A percentile compares a stretch with the other conserved stretches of the same genome.
These are phyloP conservation scores for Stereum hirsutum DNA, from an alignment of 1,284 basidiomycete species.

Conservation along the genomic window DNA sequence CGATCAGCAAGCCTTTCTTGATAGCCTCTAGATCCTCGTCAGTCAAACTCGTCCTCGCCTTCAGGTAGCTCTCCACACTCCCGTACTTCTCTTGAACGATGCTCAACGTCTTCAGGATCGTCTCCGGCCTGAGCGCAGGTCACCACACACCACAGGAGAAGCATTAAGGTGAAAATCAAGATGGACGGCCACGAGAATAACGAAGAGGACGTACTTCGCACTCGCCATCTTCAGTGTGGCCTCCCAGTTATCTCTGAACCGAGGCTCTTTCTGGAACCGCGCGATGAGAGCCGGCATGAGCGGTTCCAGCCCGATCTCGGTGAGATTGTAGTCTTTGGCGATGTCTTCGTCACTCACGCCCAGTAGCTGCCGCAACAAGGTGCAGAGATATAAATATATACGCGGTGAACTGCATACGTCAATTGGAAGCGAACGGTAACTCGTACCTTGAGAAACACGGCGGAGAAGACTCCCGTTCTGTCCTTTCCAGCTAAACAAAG, in stretches of 20 bases:
- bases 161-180: neutral
- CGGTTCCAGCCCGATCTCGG: conserved; percentile 29
- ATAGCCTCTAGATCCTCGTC: conserved; percentile 22
- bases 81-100: conserved; percentile 27
- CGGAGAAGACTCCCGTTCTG: conserved; percentile 30
- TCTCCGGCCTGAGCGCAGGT: neutral
- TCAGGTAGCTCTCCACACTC: conserved; percentile 25
- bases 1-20: conserved; percentile 14
- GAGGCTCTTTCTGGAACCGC: conserved; percentile 23
- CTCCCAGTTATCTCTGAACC: conserved; percentile 28
- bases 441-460: conserved; percentile 25
- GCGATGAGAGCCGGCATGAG: conserved; percentile 21
- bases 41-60: conserved; percentile 19
- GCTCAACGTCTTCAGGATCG: conserved; percentile 12
- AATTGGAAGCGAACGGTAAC: neutral
- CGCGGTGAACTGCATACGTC: neutral
- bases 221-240: conserved; percentile 27
- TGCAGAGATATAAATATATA: neutral
- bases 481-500: conserved; percentile 30
- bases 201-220: conserved; percentile 21
- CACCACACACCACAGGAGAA: neutral
- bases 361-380: conserved; percentile 21
- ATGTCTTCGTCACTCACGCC: conserved; percentile 32
- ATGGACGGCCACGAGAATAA: neutral
- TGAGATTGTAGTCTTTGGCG: conserved; percentile 29